Evolutionary conservation across 768 basidiomycete species (phyloP).

Genomic region (Pseudohyphozyma bogoriensis): DNA sequence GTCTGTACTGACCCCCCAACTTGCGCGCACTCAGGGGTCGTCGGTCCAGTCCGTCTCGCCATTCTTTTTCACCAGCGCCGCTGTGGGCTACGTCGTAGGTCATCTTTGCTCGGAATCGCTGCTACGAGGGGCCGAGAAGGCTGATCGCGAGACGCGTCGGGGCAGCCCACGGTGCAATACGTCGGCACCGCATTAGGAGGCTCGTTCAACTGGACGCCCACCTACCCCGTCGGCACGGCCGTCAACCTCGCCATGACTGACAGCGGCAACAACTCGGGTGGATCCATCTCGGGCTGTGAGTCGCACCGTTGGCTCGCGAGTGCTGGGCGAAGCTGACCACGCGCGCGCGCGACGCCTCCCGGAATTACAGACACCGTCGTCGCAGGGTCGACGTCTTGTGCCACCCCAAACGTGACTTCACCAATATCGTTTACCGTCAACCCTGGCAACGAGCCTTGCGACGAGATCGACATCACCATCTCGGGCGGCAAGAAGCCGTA

Average conservation of each 20-base stretch:
- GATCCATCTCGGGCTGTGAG: constrained; percentile 17
- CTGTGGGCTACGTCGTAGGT: not conserved
- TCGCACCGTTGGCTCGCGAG: not conserved
- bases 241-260: constrained; percentile 20
- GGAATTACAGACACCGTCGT: constrained; percentile 16
- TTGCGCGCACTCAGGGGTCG: no score
- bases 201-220: not conserved
- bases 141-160: not conserved
- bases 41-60: not conserved
- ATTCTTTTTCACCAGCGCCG: constrained; percentile 7
- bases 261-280: constrained; percentile 15
- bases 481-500: constrained; percentile 8
- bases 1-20: no score
- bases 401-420: not conserved
- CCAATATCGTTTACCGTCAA: not conserved
- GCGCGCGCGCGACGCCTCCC: not conserved
- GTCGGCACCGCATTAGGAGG: not conserved
- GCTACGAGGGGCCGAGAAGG: not conserved
- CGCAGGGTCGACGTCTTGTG: constrained; percentile 8
- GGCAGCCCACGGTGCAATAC: not conserved
- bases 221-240: constrained; percentile 1
- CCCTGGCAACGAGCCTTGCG: constrained; percentile 8
- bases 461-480: constrained; percentile 11
- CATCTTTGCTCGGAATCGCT: not conserved
- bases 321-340: not conserved